Percentiles rank a stretch among this genome's conserved stretches.
These are phyloP conservation scores for Leptomonas pyrrhocoris DNA, from an alignment of 208 protist genomes.

Conservation along the genomic window DNA sequence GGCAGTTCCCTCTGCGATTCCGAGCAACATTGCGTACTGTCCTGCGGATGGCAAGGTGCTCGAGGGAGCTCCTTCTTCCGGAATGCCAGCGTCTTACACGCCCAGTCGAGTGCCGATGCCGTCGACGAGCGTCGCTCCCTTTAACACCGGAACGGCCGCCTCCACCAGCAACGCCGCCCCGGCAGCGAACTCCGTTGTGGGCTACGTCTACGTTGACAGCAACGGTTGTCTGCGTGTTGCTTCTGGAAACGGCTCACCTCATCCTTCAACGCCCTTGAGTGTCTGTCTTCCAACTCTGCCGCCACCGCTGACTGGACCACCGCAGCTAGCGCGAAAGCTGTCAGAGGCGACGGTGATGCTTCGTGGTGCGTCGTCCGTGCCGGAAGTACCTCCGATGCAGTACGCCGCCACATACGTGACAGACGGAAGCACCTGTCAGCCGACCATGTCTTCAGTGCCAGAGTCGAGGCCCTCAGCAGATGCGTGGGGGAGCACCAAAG, in stretches of 20 bases:
- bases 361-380: not conserved
- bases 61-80: not conserved
- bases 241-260: not conserved
- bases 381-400: slow-evolving; percentile 2
- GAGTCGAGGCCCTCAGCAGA: not conserved
- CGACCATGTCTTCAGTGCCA: slow-evolving; percentile 1
- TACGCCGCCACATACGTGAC: slow-evolving; percentile 1
- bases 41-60: not conserved
- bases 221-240: slow-evolving; percentile 12
- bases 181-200: slow-evolving; percentile 12
- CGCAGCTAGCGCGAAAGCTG: not conserved
- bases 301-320: not conserved
- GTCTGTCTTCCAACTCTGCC: not conserved
- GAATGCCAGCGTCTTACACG: not conserved
- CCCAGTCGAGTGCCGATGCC: not conserved
- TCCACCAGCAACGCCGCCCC: not conserved
- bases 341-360: not conserved
- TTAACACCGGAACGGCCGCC: not conserved
- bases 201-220: slow-evolving; percentile 25
- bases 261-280: not conserved
- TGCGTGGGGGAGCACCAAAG: slow-evolving; percentile 18
- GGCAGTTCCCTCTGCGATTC: not conserved
- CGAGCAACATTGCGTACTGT: not conserved
- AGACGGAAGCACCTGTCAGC: slow-evolving; percentile 4
- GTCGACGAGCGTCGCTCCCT: not conserved